These are phyloP conservation scores for Pichia deserticola DNA, from an alignment of 805 yeast species.

Conservation along the genomic window DNA sequence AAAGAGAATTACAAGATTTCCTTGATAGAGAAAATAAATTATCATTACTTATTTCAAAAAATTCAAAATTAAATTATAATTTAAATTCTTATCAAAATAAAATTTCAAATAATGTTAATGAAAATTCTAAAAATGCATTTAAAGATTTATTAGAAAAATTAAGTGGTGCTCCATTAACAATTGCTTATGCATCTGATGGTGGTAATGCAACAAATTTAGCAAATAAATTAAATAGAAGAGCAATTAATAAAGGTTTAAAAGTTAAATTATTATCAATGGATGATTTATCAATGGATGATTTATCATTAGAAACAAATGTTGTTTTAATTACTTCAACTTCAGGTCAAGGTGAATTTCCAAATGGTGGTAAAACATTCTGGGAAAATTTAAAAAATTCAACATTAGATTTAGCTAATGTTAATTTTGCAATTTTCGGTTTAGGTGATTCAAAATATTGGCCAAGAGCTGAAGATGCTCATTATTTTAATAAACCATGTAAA, in stretches of 20 bases:
- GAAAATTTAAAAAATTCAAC: conserved; percentile 61
- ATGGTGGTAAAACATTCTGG: conserved; percentile 74
- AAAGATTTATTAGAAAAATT: conserved; percentile 73
- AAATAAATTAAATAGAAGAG: conserved; percentile 69
- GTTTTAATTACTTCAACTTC: conserved; percentile 68
- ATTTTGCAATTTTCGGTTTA: conserved; percentile 61
- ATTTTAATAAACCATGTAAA: conserved; percentile 83
- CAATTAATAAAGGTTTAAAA: conserved; percentile 71
- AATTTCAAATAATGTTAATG: conserved; percentile 41
- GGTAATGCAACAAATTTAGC: conserved; percentile 84
- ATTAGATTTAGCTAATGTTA: conserved; percentile 52
- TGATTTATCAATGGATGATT: conserved; percentile 64
- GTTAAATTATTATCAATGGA: conserved; percentile 62
- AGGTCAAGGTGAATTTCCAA: conserved; percentile 85
- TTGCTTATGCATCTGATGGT: conserved; percentile 87
- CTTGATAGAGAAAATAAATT: conserved; percentile 86
- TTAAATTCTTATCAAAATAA: conserved; percentile 59
- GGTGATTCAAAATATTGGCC: conserved; percentile 95
- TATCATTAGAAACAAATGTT: conserved; percentile 62
- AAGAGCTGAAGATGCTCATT: conserved; percentile 88
- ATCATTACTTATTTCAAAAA: conserved; percentile 60
- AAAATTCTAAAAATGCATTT: conserved; percentile 71
- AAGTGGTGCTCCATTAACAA: conserved; percentile 84
- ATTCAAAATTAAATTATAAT: conserved; percentile 73
- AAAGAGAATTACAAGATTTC: conserved; percentile 68